Evolutionary conservation across 2,329 filamentous ascomycete species (phyloP), one percentile per base, ranked within the genome.

Genomic region (Ophiostoma sp.): DNA sequence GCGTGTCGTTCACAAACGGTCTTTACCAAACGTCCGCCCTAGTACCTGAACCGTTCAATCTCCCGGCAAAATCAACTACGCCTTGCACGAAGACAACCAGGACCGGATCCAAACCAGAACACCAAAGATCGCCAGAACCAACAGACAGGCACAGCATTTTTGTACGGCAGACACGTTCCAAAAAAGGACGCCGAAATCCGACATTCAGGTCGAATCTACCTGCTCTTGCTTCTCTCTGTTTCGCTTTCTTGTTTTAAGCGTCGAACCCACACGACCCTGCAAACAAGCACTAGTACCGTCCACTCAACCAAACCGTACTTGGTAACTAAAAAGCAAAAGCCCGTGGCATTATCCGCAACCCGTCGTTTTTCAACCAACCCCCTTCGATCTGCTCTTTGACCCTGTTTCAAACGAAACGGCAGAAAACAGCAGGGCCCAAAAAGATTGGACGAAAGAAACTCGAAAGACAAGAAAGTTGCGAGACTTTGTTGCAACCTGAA

Each of bases 271-370:
- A 50, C 36, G 61, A n/a, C 63, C 63, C 39, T 68, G 39, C 25
- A 42, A 64, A 64, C 39, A n/a, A 48, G 39, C 63, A 25, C 63
- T 68, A 39, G 66, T 45, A 69, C 28, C 39, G 19, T 39, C 66
- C 25, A 52, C 25, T 33, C 45, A 17, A 19, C 48, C 39, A 48
- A 33, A 68, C 39, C 63, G 15, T 28, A n/a, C 12, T 61, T 19
- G 28, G 57, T 33, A 64, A 42, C 61, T 42, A 42, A 17, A 25
- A 42, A 36, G 19, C 33, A 63, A 39, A 57, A 48, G 17, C 39
- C 61, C 42, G 71, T 74, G 74, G 70, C 72, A 59, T 71, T 73
- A 74, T 61, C 74, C 73, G 69, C 74, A 70, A 69, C 57, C 55
- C 39, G 69, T 28, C 57, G 59, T 15, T 17, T 57, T 70, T 52